A percentile compares a stretch with the other conserved stretches of the same genome.
These are phyloP conservation scores for Fusarium palustre DNA, from an alignment of 2,329 filamentous ascomycete species.

Conservation along the genomic window DNA sequence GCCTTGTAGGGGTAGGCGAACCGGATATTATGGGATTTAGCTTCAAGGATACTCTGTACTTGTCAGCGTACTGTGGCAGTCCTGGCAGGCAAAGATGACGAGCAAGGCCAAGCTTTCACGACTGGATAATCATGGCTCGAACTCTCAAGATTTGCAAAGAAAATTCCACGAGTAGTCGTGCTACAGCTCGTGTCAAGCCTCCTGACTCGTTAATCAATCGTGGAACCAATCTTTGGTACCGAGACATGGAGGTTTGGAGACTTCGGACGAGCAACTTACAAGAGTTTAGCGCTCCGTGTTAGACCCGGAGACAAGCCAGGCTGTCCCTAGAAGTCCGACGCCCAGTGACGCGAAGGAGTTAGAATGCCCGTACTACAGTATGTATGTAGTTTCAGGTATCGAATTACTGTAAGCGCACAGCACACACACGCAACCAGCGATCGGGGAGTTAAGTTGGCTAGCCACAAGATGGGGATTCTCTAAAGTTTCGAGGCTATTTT, in stretches of 20 bases:
- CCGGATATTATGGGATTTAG: constrained; percentile 4
- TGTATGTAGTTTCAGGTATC: constrained; percentile 35
- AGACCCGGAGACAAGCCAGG: constrained; percentile 17
- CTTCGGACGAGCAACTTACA: constrained; percentile 29
- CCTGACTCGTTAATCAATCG: constrained; percentile 32
- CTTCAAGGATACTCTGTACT: not conserved
- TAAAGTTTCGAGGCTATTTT: constrained; percentile 25
- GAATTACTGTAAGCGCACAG: not conserved
- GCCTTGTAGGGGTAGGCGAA: constrained; percentile 3
- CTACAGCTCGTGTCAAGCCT: not conserved
- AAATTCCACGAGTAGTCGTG: not conserved
- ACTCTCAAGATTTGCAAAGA: not conserved
- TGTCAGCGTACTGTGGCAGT: not conserved
- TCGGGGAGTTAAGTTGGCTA: not conserved
- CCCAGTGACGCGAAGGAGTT: constrained; percentile 11
- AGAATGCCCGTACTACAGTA: constrained; percentile 4
- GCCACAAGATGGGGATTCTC: constrained; percentile 10
- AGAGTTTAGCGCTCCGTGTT: constrained; percentile 30
- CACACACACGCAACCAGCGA: not conserved
- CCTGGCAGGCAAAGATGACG: constrained; percentile 6
- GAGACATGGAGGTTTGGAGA: constrained; percentile 10
- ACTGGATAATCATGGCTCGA: not conserved
- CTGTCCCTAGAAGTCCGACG: constrained; percentile 20
- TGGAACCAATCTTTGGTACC: constrained; percentile 13
- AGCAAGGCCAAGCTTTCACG: not conserved